phyloP scores from a whole-genome alignment of 1,284 basidiomycete genomes.

The Cystobasidium sp. region DNA sequence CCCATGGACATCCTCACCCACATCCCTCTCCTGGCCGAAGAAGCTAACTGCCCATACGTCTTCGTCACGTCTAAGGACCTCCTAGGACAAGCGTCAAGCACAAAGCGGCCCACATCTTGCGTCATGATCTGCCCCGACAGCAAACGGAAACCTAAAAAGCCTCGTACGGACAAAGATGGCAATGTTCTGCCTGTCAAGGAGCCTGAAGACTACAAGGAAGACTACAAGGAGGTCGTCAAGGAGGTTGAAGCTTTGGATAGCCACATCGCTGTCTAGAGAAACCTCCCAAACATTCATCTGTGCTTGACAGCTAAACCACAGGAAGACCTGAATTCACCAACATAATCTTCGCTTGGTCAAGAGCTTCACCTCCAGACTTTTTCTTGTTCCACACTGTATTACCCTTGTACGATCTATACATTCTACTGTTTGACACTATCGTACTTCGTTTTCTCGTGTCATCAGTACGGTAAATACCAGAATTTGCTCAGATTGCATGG shows the following conservation, averaged over 20 bases:
- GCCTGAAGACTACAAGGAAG: slow-evolving; percentile 75
- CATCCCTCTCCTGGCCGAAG: slow-evolving; percentile 91
- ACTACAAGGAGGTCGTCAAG: slow-evolving; percentile 80
- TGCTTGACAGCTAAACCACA: neutral
- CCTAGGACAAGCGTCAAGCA: slow-evolving; percentile 90
- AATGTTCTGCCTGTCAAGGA: slow-evolving; percentile 59
- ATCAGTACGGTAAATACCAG: slow-evolving; percentile 5
- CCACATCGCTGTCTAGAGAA: slow-evolving; percentile 61
- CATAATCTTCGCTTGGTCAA: too few species aligned
- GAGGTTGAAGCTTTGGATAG: slow-evolving; percentile 83
- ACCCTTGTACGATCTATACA: neutral
- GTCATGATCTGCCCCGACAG: slow-evolving; percentile 72
- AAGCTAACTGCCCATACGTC: slow-evolving; percentile 90
- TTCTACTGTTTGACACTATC: neutral
- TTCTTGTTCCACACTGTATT: neutral
- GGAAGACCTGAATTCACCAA: neutral
- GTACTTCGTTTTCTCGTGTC: neutral
- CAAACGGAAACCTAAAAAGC: slow-evolving; percentile 72
- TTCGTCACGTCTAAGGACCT: slow-evolving; percentile 77
- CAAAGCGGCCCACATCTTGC: slow-evolving; percentile 96
- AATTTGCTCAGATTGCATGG: neutral
- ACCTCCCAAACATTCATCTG: neutral
- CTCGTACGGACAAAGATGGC: slow-evolving; percentile 68
- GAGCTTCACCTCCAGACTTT: neutral
- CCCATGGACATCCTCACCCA: slow-evolving; percentile 98